Conservation (phyloP, 2,329 filamentous ascomycete species). For the Colletotrichum coccodes region DNA sequence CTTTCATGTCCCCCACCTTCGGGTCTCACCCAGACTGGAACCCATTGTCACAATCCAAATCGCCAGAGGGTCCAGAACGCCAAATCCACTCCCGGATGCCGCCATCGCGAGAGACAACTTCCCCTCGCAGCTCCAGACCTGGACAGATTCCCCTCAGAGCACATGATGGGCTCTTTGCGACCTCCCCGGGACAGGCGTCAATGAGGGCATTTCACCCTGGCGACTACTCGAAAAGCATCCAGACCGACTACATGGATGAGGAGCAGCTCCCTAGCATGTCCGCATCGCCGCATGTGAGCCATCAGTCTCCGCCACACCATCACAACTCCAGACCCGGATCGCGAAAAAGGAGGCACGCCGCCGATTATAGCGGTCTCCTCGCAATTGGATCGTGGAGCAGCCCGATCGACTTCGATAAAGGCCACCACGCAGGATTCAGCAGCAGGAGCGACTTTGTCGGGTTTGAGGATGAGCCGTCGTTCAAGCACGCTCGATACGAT, state of each 20-base stretch:
- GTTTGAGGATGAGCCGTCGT: neutral
- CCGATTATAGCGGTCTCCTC: neutral
- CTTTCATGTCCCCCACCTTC: neutral
- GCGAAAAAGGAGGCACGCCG: neutral
- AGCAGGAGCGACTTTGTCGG: neutral
- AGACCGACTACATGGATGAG: neutral
- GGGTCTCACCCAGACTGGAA: neutral
- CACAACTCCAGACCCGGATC: neutral
- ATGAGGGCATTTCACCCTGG: neutral
- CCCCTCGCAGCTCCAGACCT: neutral
- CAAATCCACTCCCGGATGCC: neutral
- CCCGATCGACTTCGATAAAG: neutral
- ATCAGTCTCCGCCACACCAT: neutral
- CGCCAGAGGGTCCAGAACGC: neutral
- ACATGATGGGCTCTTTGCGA: neutral
- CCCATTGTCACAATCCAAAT: neutral
- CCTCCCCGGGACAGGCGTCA: neutral
- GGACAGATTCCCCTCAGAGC: neutral
- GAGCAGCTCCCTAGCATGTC: neutral
- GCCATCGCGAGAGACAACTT: neutral
- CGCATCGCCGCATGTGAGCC: neutral
- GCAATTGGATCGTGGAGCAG: conserved; percentile 24
- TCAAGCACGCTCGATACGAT: neutral
- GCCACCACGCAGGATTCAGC: neutral
- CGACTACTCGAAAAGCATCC: neutral